Conservation (phyloP, 495 filamentous ascomycete genomes). For the Xylaria bambusicola region DNA sequence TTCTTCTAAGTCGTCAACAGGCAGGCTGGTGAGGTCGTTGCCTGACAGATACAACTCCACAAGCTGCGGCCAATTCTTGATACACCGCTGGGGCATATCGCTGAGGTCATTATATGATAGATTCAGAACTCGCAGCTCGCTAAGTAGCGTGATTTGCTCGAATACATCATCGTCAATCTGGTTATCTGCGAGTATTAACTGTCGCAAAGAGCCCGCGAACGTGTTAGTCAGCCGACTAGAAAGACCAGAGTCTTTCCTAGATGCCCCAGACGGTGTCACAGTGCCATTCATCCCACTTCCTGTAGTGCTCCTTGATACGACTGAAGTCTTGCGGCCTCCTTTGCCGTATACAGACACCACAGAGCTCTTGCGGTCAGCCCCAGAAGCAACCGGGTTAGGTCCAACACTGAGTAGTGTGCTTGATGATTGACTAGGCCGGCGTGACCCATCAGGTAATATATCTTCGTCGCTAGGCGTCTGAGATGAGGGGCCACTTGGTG, state of each 20-base stretch:
- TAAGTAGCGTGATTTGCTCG: conserved; percentile 79
- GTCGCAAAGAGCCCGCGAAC: conserved; percentile 79
- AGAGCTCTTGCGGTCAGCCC: conserved; percentile 72
- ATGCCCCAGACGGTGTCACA: conserved; percentile 53
- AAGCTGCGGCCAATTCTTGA: conserved; percentile 83
- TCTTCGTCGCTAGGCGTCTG: conserved; percentile 76
- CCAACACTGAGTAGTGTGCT: conserved; percentile 72
- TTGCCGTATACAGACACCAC: conserved; percentile 76
- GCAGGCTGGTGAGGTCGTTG: conserved; percentile 87
- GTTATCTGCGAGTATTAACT: conserved; percentile 91
- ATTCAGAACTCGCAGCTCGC: conserved; percentile 86
- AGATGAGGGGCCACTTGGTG: conserved; percentile 54
- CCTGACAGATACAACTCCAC: conserved; percentile 94
- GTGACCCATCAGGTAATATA: conserved; percentile 67
- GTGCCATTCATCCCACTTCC: conserved; percentile 46
- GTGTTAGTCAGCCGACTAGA: conserved; percentile 74
- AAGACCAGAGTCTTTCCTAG: conserved; percentile 85
- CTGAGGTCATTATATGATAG: conserved; percentile 92
- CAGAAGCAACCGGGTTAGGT: conserved; percentile 64
- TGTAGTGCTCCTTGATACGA: conserved; percentile 66
- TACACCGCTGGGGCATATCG: conserved; percentile 84
- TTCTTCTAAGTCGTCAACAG: conserved; percentile 92
- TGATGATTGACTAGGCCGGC: conserved; percentile 84
- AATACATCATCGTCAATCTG: conserved; percentile 91
- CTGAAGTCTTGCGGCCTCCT: conserved; percentile 77